Base-by-base conservation (phyloP, 768 basidiomycete genomes). In the Tricholoma saponaceum region DNA sequence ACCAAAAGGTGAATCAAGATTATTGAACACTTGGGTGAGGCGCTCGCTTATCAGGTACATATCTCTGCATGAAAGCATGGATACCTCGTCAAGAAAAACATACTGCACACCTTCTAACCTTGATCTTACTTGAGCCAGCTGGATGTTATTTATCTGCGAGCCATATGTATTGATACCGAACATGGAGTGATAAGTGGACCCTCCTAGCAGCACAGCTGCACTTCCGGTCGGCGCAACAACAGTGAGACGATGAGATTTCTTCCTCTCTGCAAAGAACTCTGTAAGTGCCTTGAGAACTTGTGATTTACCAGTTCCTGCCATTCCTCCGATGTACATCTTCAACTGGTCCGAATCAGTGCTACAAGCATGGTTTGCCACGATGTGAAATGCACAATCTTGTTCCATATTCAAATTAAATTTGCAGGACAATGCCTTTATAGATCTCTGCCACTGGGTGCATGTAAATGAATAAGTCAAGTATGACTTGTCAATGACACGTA, bases 11-110 rank as follows among this genome's bases (percentile, higher is more conserved):
- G 41, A 10, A 13, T 67, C 60, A 37, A 51, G 22, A 5, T 58
- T 51, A 49, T 67, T 64, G 2, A 53, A 43, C 6, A 63, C 60
- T 13, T 57, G 53, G 7, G 60, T 28, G 5, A 73, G 46, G n/a
- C 62, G 60, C 1, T 51, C 51, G 51, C 64, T 66, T 4, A 75
- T 72, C 23, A 50, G 56, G 52, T 67, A 70, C 43, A 75, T 25
- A 44, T 71, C 70, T 35, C 47, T 12, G 20, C 64, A 67, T 3
- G 69, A 67, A 0, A 78, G 23, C 77, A 78, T 78, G 0, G 76
- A 78, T 0, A 78, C 64, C 55, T 79, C 77, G 67, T 79, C 76
- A 23, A 78, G 58, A 47, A 79, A 74, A 0, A 78, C 56, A 66
- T 75, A 74, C 3, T 75, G 69, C 9, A 76, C 69, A 20, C 70